Evolutionary conservation across 2,329 filamentous ascomycete species (phyloP).

Genomic region (Plectosphaerella sp.): DNA sequence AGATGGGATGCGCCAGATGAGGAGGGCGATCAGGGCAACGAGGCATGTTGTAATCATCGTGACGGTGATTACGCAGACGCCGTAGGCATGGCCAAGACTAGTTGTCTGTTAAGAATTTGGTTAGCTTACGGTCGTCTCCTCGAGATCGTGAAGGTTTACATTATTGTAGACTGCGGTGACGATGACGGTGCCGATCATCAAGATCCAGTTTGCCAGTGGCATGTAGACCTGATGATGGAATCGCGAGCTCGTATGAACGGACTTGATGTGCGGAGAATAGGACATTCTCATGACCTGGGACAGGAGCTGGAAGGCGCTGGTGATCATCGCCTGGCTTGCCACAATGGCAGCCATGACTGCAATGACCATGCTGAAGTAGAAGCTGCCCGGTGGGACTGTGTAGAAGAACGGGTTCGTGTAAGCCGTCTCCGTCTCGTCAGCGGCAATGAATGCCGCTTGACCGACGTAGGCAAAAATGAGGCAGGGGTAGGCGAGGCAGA

Average conservation of each 20-base stretch:
- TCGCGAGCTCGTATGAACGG: slow-evolving; percentile 63
- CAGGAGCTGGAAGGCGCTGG: slow-evolving; percentile 59
- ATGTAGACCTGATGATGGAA: slow-evolving; percentile 77
- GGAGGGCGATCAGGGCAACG: slow-evolving; percentile 65
- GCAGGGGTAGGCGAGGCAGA: slow-evolving; percentile 64
- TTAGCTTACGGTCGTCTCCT: not conserved
- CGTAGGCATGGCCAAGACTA: slow-evolving; percentile 68
- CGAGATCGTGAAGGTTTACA: slow-evolving; percentile 26
- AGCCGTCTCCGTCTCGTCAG: slow-evolving; percentile 35
- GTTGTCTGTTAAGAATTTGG: slow-evolving; percentile 45
- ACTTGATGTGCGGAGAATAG: slow-evolving; percentile 73
- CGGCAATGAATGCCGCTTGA: slow-evolving; percentile 68
- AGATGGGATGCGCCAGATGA: slow-evolving; percentile 64
- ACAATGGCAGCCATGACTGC: slow-evolving; percentile 69
- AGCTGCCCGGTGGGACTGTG: slow-evolving; percentile 59
- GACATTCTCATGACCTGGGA: slow-evolving; percentile 64
- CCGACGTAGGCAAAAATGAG: slow-evolving; percentile 63
- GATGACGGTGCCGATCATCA: slow-evolving; percentile 72
- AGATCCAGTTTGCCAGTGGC: slow-evolving; percentile 70
- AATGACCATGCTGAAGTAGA: slow-evolving; percentile 65
- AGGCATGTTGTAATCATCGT: slow-evolving; percentile 75
- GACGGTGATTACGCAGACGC: slow-evolving; percentile 75
- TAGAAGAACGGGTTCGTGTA: slow-evolving; percentile 73
- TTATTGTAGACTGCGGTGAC: slow-evolving; percentile 72
- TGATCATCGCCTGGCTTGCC: slow-evolving; percentile 75